These are phyloP conservation scores for Tricholoma sp. DNA, from an alignment of 768 basidiomycete genomes.

Conservation along the genomic window DNA sequence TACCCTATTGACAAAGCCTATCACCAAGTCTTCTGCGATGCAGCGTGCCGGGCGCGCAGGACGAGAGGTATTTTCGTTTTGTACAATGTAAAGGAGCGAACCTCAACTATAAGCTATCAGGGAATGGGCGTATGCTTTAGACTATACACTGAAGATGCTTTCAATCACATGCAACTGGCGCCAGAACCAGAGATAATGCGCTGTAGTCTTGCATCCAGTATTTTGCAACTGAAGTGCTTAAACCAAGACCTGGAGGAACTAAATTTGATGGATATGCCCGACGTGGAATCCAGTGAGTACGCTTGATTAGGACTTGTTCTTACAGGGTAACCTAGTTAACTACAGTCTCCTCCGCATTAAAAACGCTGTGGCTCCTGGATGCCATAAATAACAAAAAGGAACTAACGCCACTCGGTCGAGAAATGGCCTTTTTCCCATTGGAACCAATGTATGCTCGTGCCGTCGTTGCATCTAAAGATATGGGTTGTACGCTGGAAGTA, in stretches of 20 bases:
- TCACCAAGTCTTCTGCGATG: constrained; percentile 87
- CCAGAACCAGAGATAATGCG: constrained; percentile 89
- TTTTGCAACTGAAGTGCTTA: constrained; percentile 83
- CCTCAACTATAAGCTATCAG: constrained; percentile 27
- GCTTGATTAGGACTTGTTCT: background rate
- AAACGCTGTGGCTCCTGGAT: constrained; percentile 72
- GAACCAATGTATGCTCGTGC: constrained; percentile 80
- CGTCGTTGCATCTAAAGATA: constrained; percentile 69
- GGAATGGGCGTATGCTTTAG: constrained; percentile 86
- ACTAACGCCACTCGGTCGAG: constrained; percentile 69
- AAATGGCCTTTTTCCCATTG: constrained; percentile 92
- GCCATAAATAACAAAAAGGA: constrained; percentile 64
- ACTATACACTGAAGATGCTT: constrained; percentile 83
- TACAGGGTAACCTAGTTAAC: background rate
- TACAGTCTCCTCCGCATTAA: constrained; percentile 57
- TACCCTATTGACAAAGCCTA: constrained; percentile 73
- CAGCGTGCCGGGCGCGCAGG: constrained; percentile 96
- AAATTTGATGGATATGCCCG: constrained; percentile 87
- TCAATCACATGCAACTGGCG: constrained; percentile 56
- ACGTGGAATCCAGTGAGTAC: constrained; percentile 64
- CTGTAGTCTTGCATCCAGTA: constrained; percentile 75
- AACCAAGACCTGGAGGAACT: constrained; percentile 76
- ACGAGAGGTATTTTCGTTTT: constrained; percentile 59
- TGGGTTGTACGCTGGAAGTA: constrained; percentile 73
- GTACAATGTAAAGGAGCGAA: background rate